These are phyloP conservation scores for Globisporangium paddicum DNA, from an alignment of 352 stramenopile species.

Conservation along the genomic window DNA sequence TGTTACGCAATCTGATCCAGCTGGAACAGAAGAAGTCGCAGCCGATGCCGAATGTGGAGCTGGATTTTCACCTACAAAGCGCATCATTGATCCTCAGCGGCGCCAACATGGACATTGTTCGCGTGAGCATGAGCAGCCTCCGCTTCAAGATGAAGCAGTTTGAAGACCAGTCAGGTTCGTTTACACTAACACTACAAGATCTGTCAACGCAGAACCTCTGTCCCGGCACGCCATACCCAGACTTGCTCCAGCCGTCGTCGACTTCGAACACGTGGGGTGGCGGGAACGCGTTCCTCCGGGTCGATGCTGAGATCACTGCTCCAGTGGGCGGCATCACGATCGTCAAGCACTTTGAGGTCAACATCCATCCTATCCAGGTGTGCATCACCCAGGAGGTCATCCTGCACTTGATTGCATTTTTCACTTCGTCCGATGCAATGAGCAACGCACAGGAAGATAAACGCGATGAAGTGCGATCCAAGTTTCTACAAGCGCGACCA, in stretches of 20 bases:
- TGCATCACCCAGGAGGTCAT: slow-evolving; percentile 80
- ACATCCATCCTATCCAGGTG: slow-evolving; percentile 82
- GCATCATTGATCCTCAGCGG: slow-evolving; percentile 60
- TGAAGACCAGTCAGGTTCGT: slow-evolving; percentile 63
- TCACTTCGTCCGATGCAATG: slow-evolving; percentile 22
- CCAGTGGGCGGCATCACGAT: slow-evolving; percentile 53
- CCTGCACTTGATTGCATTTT: slow-evolving; percentile 60
- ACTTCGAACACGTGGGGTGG: slow-evolving; percentile 49
- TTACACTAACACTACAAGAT: slow-evolving; percentile 50
- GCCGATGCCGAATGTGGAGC: slow-evolving; percentile 50
- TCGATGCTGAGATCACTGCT: slow-evolving; percentile 70
- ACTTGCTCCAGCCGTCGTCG: slow-evolving; percentile 45
- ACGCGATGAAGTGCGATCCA: slow-evolving; percentile 55
- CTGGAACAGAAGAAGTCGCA: slow-evolving; percentile 35
- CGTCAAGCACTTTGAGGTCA: slow-evolving; percentile 83
- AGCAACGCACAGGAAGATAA: slow-evolving; percentile 41
- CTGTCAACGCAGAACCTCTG: slow-evolving; percentile 64
- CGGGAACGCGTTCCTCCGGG: slow-evolving; percentile 60
- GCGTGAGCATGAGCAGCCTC: slow-evolving; percentile 34
- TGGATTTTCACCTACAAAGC: slow-evolving; percentile 51
- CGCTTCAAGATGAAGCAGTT: slow-evolving; percentile 64
- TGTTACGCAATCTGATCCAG: slow-evolving; percentile 30
- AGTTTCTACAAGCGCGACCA: slow-evolving; percentile 43
- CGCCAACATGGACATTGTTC: slow-evolving; percentile 59
- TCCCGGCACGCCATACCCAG: slow-evolving; percentile 63